phyloP scores from a whole-genome alignment of 192 early-diverging fungal species.

The Linnemannia hyalina region DNA sequence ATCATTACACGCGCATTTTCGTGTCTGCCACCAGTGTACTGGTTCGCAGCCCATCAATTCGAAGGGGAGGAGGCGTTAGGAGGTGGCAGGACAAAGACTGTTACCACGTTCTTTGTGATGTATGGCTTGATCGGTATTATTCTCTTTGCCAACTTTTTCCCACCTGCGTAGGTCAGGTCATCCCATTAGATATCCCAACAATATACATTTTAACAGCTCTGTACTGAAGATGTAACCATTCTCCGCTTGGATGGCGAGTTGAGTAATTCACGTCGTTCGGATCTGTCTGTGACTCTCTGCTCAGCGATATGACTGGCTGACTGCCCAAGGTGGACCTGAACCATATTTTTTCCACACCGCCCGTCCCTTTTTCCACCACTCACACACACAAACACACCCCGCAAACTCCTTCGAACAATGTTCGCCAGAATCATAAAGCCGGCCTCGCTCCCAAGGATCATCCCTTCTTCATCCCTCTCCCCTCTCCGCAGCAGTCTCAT shows the following conservation, averaged over 20 bases:
- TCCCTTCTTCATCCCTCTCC: slow-evolving; percentile 18
- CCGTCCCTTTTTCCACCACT: background rate
- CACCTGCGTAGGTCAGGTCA: slow-evolving; percentile 74
- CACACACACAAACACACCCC: background rate
- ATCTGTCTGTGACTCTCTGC: slow-evolving; percentile 1
- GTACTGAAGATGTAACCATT: background rate
- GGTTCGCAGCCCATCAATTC: slow-evolving; percentile 78
- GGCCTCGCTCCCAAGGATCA: background rate
- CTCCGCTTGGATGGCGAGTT: slow-evolving; percentile 4
- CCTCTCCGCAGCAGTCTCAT: background rate
- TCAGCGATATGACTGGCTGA: background rate
- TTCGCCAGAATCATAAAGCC: slow-evolving; percentile 35
- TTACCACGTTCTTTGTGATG: slow-evolving; percentile 72
- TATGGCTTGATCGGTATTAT: slow-evolving; percentile 84
- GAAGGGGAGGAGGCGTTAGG: slow-evolving; percentile 16
- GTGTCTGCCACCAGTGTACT: slow-evolving; percentile 82
- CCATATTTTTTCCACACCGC: background rate
- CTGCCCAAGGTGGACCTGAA: background rate
- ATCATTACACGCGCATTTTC: slow-evolving; percentile 90
- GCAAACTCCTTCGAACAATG: background rate
- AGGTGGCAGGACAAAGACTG: slow-evolving; percentile 15
- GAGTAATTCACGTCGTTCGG: slow-evolving; percentile 6
- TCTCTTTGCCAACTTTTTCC: slow-evolving; percentile 89
- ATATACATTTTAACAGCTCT: background rate
- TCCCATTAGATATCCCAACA: background rate